Percentiles rank a stretch among this genome's conserved stretches.
Conservation (phyloP, 768 basidiomycete species). For the Tremella mesenterica region DNA sequence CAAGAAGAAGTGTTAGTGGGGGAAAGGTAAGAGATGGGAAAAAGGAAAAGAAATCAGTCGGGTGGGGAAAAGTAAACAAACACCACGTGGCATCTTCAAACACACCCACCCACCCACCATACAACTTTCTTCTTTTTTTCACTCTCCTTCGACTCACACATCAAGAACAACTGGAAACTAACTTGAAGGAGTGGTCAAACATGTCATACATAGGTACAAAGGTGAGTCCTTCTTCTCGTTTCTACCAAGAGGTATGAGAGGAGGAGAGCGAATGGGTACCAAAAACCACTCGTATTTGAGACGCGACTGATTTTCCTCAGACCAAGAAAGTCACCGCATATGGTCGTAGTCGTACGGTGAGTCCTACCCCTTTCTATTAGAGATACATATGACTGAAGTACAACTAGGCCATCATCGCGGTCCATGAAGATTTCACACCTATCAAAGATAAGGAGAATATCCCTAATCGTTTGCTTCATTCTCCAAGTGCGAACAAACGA, state of each 20-base stretch:
- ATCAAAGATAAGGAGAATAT: constrained; percentile 1
- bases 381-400: constrained; percentile 1
- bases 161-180: not conserved
- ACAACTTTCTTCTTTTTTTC: not conserved
- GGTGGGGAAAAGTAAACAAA: not conserved
- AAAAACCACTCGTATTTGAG: not conserved
- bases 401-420: constrained; percentile 31
- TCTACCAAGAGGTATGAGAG: constrained; percentile 36
- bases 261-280: not conserved
- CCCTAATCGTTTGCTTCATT: not conserved
- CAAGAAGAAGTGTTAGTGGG: too few species aligned
- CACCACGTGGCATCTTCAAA: constrained; percentile 5
- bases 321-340: constrained; percentile 32
- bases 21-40: too few species aligned
- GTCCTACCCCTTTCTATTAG: constrained; percentile 2
- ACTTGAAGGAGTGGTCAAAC: not conserved
- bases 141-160: not conserved
- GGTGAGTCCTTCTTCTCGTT: constrained; percentile 14
- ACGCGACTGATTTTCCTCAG: constrained; percentile 4
- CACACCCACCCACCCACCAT: constrained; percentile 9
- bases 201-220: constrained; percentile 23
- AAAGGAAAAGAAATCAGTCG: too few species aligned
- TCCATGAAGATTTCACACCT: constrained; percentile 23
- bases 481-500: constrained; percentile 5
- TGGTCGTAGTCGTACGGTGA: constrained; percentile 33